phyloP scores from a whole-genome alignment of 73 alveolate genomes.

The Stentor coeruleus region DNA sequence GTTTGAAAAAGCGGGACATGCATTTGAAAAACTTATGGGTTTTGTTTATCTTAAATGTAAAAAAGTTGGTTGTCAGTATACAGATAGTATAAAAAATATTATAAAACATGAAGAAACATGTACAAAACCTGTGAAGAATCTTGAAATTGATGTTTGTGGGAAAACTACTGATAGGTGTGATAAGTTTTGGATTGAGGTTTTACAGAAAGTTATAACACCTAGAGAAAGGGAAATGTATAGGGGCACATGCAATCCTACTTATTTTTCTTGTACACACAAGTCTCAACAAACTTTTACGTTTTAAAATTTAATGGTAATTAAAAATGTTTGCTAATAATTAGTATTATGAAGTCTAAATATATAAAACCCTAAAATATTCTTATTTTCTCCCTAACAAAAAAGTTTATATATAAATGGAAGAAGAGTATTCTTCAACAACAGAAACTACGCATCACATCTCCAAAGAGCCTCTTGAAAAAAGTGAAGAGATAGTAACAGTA shows the following conservation, averaged over 20 bases:
- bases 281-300: background rate
- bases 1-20: background rate
- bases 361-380: background rate
- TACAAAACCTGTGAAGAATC: too few relatives aligned
- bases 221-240: background rate
- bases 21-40: background rate
- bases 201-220: conserved; percentile 2
- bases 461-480: background rate
- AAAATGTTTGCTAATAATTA: too few relatives aligned
- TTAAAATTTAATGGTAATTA: too few relatives aligned
- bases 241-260: background rate
- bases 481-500: conserved; percentile 28
- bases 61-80: background rate
- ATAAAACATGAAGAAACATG: background rate
- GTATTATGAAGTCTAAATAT: too few relatives aligned
- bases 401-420: background rate
- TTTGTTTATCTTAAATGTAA: background rate
- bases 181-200: background rate
- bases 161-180: background rate
- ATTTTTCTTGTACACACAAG: background rate
- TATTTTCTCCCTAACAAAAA: background rate
- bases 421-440: conserved; percentile 3
- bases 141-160: background rate
- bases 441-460: background rate
- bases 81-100: background rate